phyloP scores from a whole-genome alignment of 2,329 filamentous ascomycete species.

The Xylaria sp. region DNA sequence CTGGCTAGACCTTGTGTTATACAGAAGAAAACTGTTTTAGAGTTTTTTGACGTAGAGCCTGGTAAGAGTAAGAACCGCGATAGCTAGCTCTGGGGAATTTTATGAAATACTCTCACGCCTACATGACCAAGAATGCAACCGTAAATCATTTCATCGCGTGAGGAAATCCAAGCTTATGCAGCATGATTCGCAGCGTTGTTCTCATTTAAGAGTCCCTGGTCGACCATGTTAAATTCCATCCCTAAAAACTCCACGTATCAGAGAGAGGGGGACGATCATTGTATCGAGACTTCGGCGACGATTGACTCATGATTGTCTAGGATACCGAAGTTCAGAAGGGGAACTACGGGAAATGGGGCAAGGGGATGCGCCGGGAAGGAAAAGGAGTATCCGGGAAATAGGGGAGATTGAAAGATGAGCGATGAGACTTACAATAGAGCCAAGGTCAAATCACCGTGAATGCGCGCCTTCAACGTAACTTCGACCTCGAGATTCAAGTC shows the following conservation, averaged over 20 bases:
- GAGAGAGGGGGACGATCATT: conserved; percentile 22
- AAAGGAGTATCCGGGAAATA: not conserved
- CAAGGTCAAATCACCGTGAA: conserved; percentile 83
- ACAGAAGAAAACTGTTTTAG: not conserved
- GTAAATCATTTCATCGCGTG: not conserved
- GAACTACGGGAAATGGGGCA: conserved; percentile 14
- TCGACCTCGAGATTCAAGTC: conserved; percentile 86
- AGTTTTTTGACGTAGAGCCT: not conserved
- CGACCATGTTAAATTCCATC: conserved; percentile 34
- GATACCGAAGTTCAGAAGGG: conserved; percentile 35
- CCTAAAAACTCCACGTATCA: conserved; percentile 36
- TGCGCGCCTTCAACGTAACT: conserved; percentile 85
- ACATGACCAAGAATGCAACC: not conserved
- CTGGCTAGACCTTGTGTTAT: not conserved
- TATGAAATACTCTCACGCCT: not conserved
- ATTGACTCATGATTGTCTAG: conserved; percentile 39
- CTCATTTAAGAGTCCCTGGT: conserved; percentile 31
- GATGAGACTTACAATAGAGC: conserved; percentile 65
- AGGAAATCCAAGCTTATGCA: not conserved
- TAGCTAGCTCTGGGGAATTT: conserved; percentile 5
- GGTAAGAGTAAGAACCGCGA: not conserved
- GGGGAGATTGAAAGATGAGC: not conserved
- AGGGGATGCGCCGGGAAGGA: not conserved
- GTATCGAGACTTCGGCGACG: conserved; percentile 32
- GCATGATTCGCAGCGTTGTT: not conserved